Evolutionary conservation across 495 filamentous ascomycete genomes (phyloP), one percentile per base, ranked within the genome.

Genomic region (Echria macrotheca): DNA sequence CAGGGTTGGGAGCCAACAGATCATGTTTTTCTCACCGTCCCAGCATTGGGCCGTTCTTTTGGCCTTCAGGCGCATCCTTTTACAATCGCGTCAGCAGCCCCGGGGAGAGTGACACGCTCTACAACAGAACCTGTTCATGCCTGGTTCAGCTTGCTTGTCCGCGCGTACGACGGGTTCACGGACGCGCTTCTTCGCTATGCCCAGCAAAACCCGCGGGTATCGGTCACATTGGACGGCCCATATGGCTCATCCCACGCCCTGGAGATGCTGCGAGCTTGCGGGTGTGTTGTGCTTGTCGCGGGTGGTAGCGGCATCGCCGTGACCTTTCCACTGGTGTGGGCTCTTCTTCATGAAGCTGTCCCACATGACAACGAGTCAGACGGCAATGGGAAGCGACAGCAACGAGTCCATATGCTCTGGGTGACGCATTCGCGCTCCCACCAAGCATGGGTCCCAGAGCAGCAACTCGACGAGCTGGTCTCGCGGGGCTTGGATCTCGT

Each of bases 261-360:
- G 45, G 41, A 41, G 4, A 56, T 64, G 58, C 46, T 64, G 26
- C 68, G 69, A 28, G 70, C 73, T 8, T 59, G 33, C 52, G 69
- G 15, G 58, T 74, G 55, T 64, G 66, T 49, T 56, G 70, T 84
- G 12, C 48, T 84, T 11, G 65, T 85, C n/a, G 78, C 79, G 4
- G 79, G 81, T 5, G 81, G 82, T 9, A 78, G 74, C 12, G 81
- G 80, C n/a, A 79, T 84, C 28, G 80, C 77, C 0, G 79, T 83
- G 36, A 67, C 73, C 2, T 80, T 76, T 4, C 53, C 58, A 1
- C 29, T 64, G n/a, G 49, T 53, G 2, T 79, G 73, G 59, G 64
- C 66, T 40, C 49, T 75, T 8, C 32, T 64, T 15, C 43, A 56
- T 9, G 55, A 53, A 9, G 17, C 10, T 2, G 31, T 15, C 1